Percentiles rank a stretch among this genome's conserved stretches.
These are phyloP conservation scores for Rosellinia necatrix DNA, from an alignment of 2,329 filamentous ascomycete genomes.

Conservation along the genomic window DNA sequence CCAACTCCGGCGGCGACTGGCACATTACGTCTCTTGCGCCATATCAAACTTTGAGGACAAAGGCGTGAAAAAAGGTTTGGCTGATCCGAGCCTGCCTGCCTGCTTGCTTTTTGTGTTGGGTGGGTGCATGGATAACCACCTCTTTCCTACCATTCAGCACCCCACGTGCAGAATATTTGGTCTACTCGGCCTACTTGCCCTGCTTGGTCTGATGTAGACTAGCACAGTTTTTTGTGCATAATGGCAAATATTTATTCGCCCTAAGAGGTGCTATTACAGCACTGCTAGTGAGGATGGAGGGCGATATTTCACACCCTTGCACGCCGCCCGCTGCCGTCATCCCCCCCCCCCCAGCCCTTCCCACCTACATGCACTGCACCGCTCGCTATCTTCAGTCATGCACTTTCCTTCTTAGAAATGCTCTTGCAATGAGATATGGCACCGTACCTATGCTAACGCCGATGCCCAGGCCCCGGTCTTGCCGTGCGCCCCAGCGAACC, in stretches of 20 bases:
- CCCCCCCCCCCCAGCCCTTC: too few relatives aligned
- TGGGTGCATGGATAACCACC: constrained; percentile 24
- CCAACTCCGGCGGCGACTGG: neutral
- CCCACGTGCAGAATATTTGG: constrained; percentile 33
- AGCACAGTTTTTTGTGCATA: constrained; percentile 19
- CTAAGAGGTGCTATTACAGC: constrained; percentile 19
- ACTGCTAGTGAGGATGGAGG: too few relatives aligned
- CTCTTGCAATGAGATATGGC: too few relatives aligned
- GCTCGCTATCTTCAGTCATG: too few relatives aligned
- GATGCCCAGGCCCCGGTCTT: constrained; percentile 14
- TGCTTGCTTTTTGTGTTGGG: neutral
- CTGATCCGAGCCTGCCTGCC: neutral
- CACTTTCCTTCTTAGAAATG: too few relatives aligned
- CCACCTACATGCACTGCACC: too few relatives aligned
- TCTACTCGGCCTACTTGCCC: too few relatives aligned
- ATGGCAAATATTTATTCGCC: constrained; percentile 26
- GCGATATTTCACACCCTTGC: constrained; percentile 8
- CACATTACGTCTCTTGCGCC: constrained; percentile 1
- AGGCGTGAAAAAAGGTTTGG: neutral
- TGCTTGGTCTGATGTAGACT: neutral
- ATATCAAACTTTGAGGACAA: neutral
- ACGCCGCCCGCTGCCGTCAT: constrained; percentile 9
- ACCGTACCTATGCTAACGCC: constrained; percentile 5
- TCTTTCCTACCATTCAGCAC: constrained; percentile 36
- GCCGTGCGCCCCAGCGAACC: constrained; percentile 13